Conservation (phyloP, 257 asterid species). For the Solanum pinnatisectum region DNA sequence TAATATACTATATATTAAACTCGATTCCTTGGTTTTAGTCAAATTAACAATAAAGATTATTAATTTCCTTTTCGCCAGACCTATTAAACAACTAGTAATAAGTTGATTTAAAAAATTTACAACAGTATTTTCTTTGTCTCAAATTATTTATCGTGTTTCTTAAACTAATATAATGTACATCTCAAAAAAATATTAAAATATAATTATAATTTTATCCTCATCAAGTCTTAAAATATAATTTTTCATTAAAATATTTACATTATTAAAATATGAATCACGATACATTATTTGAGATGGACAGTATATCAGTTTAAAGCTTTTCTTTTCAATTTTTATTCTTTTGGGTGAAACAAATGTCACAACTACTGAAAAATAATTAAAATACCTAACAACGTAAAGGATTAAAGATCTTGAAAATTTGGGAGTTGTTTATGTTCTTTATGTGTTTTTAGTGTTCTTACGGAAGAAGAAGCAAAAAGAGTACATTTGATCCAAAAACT, state of each 20-base stretch:
- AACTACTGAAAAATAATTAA: neutral
- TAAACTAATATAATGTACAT: too few relatives aligned
- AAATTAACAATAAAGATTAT: neutral
- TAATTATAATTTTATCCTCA: too few relatives aligned
- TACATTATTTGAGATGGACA: neutral
- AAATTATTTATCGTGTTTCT: too few relatives aligned
- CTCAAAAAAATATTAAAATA: too few relatives aligned
- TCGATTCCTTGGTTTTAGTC: neutral
- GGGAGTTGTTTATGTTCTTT: too few relatives aligned
- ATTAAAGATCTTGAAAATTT: neutral
- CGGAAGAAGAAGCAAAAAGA: too few relatives aligned
- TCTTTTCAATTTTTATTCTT: neutral
- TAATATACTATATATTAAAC: neutral
- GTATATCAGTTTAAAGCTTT: neutral
- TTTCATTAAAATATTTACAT: too few relatives aligned
- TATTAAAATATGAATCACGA: too few relatives aligned
- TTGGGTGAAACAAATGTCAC: neutral
- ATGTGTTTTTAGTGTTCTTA: too few relatives aligned
- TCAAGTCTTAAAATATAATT: too few relatives aligned
- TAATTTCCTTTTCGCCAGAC: neutral
- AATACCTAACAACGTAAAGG: neutral
- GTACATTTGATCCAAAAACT: too few relatives aligned
- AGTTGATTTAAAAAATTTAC: neutral
- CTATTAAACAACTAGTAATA: neutral
- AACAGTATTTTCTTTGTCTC: too few relatives aligned